A percentile compares a stretch with the other conserved stretches of the same genome.
These are phyloP conservation scores for Collariella sp. DNA, from an alignment of 495 filamentous ascomycete species.

Conservation along the genomic window DNA sequence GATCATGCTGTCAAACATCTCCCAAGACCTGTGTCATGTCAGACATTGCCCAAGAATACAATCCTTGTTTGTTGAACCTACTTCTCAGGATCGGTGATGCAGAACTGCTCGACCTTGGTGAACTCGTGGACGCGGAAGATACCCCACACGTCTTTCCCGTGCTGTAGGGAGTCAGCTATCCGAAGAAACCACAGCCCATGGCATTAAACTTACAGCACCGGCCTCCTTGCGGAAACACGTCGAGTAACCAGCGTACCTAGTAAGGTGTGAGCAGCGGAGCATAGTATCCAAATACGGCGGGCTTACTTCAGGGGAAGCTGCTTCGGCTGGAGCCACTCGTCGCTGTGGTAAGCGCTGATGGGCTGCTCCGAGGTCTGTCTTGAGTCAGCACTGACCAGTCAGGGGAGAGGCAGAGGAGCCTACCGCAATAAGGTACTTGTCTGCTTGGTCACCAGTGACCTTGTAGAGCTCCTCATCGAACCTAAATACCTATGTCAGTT, in stretches of 20 bases:
- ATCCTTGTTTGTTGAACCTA: neutral
- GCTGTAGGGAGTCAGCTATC: slow-evolving; percentile 27
- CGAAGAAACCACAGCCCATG: neutral
- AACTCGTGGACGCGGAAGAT: slow-evolving; percentile 98
- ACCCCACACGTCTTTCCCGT: slow-evolving; percentile 95
- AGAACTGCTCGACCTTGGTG: slow-evolving; percentile 96
- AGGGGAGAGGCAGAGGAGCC: neutral
- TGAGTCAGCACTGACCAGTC: neutral
- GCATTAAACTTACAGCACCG: slow-evolving; percentile 41
- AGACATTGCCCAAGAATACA: neutral
- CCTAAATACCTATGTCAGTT: neutral
- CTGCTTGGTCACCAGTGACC: slow-evolving; percentile 75
- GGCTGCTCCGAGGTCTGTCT: slow-evolving; percentile 79
- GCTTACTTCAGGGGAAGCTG: slow-evolving; percentile 76
- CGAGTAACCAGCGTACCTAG: slow-evolving; percentile 74
- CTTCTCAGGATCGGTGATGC: slow-evolving; percentile 87
- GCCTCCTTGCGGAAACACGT: slow-evolving; percentile 96
- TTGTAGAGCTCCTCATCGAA: slow-evolving; percentile 98
- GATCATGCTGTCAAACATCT: slow-evolving; percentile 90
- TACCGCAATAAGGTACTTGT: slow-evolving; percentile 88
- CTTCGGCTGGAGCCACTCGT: slow-evolving; percentile 81
- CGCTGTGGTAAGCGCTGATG: slow-evolving; percentile 80
- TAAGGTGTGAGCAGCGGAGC: slow-evolving; percentile 19
- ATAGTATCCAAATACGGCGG: neutral
- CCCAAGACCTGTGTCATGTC: slow-evolving; percentile 52